Evolutionary conservation across 139 green algal species (phyloP).

Genomic region (Chlorella sp.): DNA sequence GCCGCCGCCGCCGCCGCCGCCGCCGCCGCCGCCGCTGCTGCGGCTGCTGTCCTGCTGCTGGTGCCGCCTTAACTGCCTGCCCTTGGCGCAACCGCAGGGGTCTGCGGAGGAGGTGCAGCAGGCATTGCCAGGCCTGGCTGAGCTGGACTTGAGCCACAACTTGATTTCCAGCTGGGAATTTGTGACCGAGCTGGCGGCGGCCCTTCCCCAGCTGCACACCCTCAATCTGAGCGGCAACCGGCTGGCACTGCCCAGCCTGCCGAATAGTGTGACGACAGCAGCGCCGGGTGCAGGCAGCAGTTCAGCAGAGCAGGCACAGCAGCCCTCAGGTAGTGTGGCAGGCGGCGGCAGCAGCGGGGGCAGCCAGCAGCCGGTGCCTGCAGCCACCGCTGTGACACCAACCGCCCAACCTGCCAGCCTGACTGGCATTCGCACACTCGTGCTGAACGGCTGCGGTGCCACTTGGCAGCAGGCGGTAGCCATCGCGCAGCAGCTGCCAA

Average conservation of each 20-base stretch:
- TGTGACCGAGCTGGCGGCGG: slow-evolving; percentile 24
- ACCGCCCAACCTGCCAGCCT: slow-evolving; percentile 9
- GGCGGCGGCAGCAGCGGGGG: background rate
- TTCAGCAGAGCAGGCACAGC: too few species aligned
- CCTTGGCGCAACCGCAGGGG: background rate
- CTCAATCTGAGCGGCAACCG: slow-evolving; percentile 73
- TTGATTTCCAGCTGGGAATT: slow-evolving; percentile 69
- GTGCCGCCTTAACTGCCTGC: background rate
- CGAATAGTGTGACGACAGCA: background rate
- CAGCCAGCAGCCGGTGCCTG: background rate
- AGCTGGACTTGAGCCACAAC: slow-evolving; percentile 80
- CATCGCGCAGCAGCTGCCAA: slow-evolving; percentile 58
- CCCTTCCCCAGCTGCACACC: slow-evolving; percentile 45
- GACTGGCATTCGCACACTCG: slow-evolving; percentile 60
- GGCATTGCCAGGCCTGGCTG: slow-evolving; percentile 5
- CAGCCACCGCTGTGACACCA: background rate
- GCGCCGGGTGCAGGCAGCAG: too few species aligned
- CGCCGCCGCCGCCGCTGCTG: too few species aligned
- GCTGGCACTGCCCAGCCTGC: slow-evolving; percentile 44
- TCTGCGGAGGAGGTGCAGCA: background rate
- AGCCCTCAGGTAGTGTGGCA: too few species aligned
- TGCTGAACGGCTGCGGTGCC: slow-evolving; percentile 76
- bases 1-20: too few species aligned
- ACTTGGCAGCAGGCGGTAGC: slow-evolving; percentile 63
- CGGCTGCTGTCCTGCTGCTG: background rate